phyloP scores from a whole-genome alignment of 306 rosid genomes.

The Purshia tridentata region DNA sequence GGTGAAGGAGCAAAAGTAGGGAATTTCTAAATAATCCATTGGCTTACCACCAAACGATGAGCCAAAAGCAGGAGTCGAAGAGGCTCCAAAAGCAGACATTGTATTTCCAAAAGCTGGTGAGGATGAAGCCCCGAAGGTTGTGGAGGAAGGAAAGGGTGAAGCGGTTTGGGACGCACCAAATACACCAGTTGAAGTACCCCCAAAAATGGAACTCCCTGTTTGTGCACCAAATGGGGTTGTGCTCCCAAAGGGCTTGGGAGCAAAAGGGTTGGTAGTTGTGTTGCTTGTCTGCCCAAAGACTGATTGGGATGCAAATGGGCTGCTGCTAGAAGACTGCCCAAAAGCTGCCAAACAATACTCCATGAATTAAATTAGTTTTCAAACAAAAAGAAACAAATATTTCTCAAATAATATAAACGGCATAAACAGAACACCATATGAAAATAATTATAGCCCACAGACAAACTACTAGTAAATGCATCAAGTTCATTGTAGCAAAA shows the following conservation, averaged over 20 bases:
- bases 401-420: background rate
- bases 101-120: constrained; percentile 76
- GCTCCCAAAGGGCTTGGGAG: constrained; percentile 77
- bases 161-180: constrained; percentile 76
- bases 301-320: constrained; percentile 82
- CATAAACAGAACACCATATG: background rate
- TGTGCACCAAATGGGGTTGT: constrained; percentile 77
- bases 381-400: constrained; percentile 7
- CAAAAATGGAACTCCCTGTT: constrained; percentile 62
- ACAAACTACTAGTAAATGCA: background rate
- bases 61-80: constrained; percentile 77
- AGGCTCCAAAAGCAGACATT: constrained; percentile 63
- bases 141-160: constrained; percentile 69
- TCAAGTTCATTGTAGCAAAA: background rate
- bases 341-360: constrained; percentile 59
- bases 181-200: constrained; percentile 90
- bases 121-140: constrained; percentile 62
- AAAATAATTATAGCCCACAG: constrained; percentile 9
- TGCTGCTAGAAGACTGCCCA: constrained; percentile 81
- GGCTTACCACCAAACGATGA: constrained; percentile 64
- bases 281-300: constrained; percentile 69
- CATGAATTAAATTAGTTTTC: constrained; percentile 6
- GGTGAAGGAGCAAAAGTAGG: background rate
- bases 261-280: constrained; percentile 70
- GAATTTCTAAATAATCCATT: background rate